Conservation (phyloP, 164 flowering plant species). For the Paratinospora sagittata region DNA sequence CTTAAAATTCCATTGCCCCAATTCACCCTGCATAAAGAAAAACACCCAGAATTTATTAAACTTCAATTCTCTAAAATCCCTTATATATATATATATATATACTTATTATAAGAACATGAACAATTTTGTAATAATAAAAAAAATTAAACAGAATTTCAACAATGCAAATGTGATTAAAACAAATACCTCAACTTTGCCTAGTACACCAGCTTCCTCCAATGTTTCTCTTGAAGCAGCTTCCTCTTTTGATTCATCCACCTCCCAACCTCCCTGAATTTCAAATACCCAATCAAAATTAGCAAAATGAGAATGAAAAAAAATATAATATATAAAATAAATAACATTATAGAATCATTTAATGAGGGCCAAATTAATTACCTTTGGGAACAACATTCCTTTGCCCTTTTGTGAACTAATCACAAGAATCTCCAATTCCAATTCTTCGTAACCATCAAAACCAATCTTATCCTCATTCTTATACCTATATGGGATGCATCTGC, state of each 20-base stretch:
- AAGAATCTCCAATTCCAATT: conserved; percentile 55
- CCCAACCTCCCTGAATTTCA: conserved; percentile 79
- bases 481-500: conserved; percentile 70
- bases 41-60: neutral
- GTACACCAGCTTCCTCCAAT: conserved; percentile 77
- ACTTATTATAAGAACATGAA: neutral
- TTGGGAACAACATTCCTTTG: conserved; percentile 61
- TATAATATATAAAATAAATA: neutral
- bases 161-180: neutral
- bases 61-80: neutral
- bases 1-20: conserved; percentile 68
- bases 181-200: conserved; percentile 44
- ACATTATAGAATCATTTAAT: neutral
- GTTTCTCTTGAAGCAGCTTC: conserved; percentile 72
- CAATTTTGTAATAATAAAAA: too few relatives aligned
- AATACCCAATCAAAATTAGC: neutral
- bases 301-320: neutral
- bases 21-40: conserved; percentile 30
- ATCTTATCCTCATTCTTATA: conserved; percentile 5
- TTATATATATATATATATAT: too few relatives aligned
- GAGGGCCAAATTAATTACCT: conserved; percentile 35
- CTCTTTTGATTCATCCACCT: conserved; percentile 51
- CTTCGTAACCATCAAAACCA: conserved; percentile 4
- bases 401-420: conserved; percentile 64
- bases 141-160: too few relatives aligned